Base-by-base conservation (phyloP, 148 eudicot genomes). In the Rhododendron molle region DNA sequence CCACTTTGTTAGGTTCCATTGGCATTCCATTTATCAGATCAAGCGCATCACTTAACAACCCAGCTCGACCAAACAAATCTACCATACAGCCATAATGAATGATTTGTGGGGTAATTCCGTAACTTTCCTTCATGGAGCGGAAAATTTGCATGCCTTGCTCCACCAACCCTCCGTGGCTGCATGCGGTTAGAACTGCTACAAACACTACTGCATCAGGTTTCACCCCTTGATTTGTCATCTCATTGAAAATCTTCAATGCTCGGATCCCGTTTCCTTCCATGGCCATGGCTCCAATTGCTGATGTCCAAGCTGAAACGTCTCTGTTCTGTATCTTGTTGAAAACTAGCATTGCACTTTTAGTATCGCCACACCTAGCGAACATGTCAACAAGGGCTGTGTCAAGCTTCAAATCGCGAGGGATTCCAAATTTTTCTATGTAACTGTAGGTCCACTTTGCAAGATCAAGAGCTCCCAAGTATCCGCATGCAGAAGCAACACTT, bases 341-440 rank as follows among this genome's bases (percentile, higher is more conserved):
- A 58, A 89, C 87, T 28, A n/a, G 73, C 89, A 86, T 78, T 11
- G 89, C 88, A 32, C 85, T 88, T 81, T 50, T 60, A 58, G 86
- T 78, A 85, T 87, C 89, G 21, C 92, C 92, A 71, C 92, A 90
- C 78, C 89, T 87, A 71, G 86, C 86, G 84, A 87, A 90, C 92
- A 90, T 90, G 74, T 89, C 89, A 18, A 89, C 72, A 3, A 90
- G 85, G 65, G 92, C 90, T 12, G 91, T 90, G 40, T 74, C 26
- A 1, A 90, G 86, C 46, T 30, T 82, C 86, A 87, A 23, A 43
- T 90, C 89, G 32, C 78, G n/a, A 2, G 26, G 30, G 49, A 91
- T 85, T 20, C 46, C 84, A 13, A 78, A 67, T 38, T 47, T 85
- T 47, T 82, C 16, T 46, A 89, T 83, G 86, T 87, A 89, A 6